Base-by-base conservation (phyloP, 306 rosid genomes). In the Prunus davidiana region DNA sequence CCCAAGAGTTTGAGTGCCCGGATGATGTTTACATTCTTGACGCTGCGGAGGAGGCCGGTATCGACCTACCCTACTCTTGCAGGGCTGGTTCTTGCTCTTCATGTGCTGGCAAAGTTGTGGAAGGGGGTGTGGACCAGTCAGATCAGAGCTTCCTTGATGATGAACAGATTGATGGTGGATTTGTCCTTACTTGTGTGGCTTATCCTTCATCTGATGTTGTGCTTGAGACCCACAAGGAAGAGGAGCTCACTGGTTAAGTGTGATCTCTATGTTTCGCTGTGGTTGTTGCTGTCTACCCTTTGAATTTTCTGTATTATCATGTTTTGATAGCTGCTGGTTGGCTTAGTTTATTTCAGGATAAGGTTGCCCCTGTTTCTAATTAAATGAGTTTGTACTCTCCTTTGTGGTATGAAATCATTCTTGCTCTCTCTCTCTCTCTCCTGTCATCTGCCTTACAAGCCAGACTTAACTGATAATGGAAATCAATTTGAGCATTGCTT, bases 71-170 rank as follows among this genome's bases (percentile, higher is more conserved):
- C 0, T 93, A 93, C 86, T 93, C 98, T 0, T 93, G 97, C 81
- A 80, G 98, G 25, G 96, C 98, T 10, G 98, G 98, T 1, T 84
- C 98, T 18, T 93, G 98, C 86, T 90, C 96, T 50, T 79, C 96
- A 0, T 93, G 98, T 24, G 91, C 89, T 11, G 98, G 91, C 0
- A 93, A 85, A 72, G 80, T 93, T 7, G 65, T 74, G 3, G 2
- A 5, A 0, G 98, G 97, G 10, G 0, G 0, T 0, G 52, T 91
- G 30, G 98, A 94, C 47, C 96, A 91, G 72, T 85, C 93, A 0
- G 96, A 91, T 78, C 84, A 81, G 3, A 90, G 88, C 90, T 94
- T 81, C 83, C 93, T 94, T 52, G 98, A 94, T 22, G 98, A 93
- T 30, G 97, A 91, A 0, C 98, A 93, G 81, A 10, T 84, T 0